Evolutionary conservation across 768 basidiomycete species (phyloP), one percentile per base, ranked within the genome.

Genomic region (Trametes sanguinea): DNA sequence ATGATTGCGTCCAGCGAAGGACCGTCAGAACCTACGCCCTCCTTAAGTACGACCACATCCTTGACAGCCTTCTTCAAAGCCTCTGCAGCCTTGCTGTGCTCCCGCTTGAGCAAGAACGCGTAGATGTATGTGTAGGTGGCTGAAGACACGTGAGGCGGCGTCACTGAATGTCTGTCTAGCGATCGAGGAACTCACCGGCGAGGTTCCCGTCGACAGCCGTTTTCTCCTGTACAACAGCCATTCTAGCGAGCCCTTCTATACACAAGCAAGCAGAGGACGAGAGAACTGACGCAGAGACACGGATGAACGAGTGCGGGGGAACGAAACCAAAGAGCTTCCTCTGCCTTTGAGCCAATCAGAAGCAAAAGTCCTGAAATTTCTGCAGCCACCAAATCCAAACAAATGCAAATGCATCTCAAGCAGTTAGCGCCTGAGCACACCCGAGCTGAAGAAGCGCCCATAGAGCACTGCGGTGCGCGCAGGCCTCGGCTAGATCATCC

Each of bases 121-220:
- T 92, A 82, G 60, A 95, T 85, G 52, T 92, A 75, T 66, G 84
- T 81, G 78, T 93, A 95, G 4, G 89, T 87, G 27, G 80, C 92
- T 93, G 69, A 35, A 40, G 16, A 48, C 27, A 45, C 5, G 30
- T 63, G 17, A 51, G 22, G 54, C 57, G 37, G 35, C 50, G 43
- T 11, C 27, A 14, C 37, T 11, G 22, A 13, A 16, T 14, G 11
- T 22, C 16, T 14, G 11, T 22, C 16, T 1, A 9, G 17, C 39
- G 22, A 37, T 3, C 10, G 40, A 2, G 6, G 6, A 6, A 58
- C 67, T 40, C 27, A 67, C 67, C 50, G 33, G 64, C 67, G 9
- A 67, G 29, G 40, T 52, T 61, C 33, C 58, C 62, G 51, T 67
- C 67, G 1, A 55, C 47, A 11, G 60, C 50, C 16, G 53, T 29